phyloP scores from a whole-genome alignment of 192 early-diverging fungal genomes.

The Geranomyces michiganensis region DNA sequence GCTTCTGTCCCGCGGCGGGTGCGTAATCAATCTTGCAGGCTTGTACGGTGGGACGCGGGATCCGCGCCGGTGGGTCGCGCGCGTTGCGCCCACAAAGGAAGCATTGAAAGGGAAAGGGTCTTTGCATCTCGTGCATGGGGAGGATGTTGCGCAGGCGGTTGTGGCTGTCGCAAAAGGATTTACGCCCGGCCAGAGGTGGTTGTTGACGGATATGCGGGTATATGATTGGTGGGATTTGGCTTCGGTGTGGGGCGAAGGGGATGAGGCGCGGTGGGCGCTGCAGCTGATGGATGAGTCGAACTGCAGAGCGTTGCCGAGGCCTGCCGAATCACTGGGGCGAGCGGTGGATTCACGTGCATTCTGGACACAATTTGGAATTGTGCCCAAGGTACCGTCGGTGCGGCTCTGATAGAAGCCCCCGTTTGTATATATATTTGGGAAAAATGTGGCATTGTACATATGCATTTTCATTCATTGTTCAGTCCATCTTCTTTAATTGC shows the following conservation, averaged over 20 bases:
- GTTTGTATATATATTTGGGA: no score
- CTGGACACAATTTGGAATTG: slow-evolving; percentile 45
- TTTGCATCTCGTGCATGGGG: slow-evolving; percentile 62
- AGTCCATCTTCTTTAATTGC: no score
- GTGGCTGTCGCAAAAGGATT: slow-evolving; percentile 45
- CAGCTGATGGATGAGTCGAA: slow-evolving; percentile 32
- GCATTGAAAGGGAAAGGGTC: slow-evolving; percentile 37
- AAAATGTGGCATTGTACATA: no score
- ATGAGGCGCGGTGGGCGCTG: slow-evolving; percentile 40
- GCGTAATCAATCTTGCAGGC: slow-evolving; percentile 60
- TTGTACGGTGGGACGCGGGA: slow-evolving; percentile 58
- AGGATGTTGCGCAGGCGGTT: slow-evolving; percentile 61
- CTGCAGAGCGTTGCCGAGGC: slow-evolving; percentile 43
- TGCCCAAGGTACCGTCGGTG: slow-evolving; percentile 15
- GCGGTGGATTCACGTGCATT: slow-evolving; percentile 48
- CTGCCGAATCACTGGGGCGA: slow-evolving; percentile 23
- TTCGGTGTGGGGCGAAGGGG: slow-evolving; percentile 17
- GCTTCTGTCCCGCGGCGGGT: slow-evolving; percentile 40
- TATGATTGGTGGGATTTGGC: slow-evolving; percentile 66
- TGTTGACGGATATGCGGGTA: slow-evolving; percentile 56
- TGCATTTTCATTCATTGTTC: no score
- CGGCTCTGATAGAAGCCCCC: not conserved
- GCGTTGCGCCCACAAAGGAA: slow-evolving; percentile 48
- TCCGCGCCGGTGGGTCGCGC: slow-evolving; percentile 59
- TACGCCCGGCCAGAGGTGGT: slow-evolving; percentile 51